Conservation (phyloP, 345 rosid genomes). For the Eucalyptus regnans region DNA sequence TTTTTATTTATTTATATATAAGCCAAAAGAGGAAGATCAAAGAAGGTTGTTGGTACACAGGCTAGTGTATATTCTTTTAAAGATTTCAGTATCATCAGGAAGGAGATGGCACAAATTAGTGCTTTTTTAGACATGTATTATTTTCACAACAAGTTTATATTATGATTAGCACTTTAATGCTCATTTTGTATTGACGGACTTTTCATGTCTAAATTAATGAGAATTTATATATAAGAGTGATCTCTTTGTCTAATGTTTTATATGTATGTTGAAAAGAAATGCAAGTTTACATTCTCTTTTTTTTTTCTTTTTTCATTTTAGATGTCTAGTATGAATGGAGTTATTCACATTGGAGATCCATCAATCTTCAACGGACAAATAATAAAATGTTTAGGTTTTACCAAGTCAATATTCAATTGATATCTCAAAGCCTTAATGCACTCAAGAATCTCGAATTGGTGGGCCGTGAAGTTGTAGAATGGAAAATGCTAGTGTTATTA, state of each 20-base stretch:
- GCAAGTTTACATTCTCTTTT: no score
- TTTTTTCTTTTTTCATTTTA: no score
- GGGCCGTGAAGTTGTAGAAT: not conserved
- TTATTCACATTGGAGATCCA: not conserved
- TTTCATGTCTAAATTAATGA: not conserved
- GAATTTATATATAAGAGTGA: not conserved
- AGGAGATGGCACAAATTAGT: no score
- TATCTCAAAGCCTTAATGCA: not conserved
- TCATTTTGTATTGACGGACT: rapidly evolving
- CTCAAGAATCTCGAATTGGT: not conserved
- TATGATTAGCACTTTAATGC: no score
- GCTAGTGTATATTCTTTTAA: no score
- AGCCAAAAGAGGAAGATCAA: no score
- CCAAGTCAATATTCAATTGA: rapidly evolving
- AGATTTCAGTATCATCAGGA: rapidly evolving
- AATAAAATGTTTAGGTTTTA: no score
- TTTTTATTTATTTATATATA: no score
- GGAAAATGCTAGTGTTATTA: not conserved
- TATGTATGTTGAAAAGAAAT: not conserved
- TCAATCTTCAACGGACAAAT: no score
- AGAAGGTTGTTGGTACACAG: rapidly evolving
- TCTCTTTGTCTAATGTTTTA: not conserved
- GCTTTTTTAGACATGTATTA: rapidly evolving
- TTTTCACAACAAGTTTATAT: no score
- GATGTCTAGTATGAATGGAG: rapidly evolving